These are phyloP conservation scores for Auricularia cornea DNA, from an alignment of 768 basidiomycete genomes.

Conservation along the genomic window DNA sequence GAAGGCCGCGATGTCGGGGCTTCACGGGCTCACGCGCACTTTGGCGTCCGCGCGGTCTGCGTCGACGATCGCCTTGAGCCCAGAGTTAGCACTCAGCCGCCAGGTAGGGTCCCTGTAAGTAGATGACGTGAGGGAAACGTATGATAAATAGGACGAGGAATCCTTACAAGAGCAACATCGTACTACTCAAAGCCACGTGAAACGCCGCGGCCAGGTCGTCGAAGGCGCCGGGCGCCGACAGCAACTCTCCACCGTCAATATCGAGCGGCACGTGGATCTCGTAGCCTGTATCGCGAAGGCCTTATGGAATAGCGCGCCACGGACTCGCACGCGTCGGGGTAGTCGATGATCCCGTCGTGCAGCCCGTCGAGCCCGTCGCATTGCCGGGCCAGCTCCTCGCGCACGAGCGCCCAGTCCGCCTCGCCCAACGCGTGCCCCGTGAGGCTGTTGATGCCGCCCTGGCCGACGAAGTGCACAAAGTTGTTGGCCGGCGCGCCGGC, in stretches of 20 bases:
- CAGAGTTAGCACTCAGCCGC: too few species aligned
- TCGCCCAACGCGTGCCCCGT: too few species aligned
- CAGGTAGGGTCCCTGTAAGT: too few species aligned
- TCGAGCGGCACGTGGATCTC: conserved; percentile 20
- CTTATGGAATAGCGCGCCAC: conserved; percentile 22
- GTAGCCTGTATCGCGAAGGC: conserved; percentile 2
- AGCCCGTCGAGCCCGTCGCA: conserved; percentile 26
- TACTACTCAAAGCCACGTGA: background rate
- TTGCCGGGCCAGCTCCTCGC: conserved; percentile 22
- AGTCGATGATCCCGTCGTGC: conserved; percentile 22
- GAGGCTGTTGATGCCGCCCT: too few species aligned
- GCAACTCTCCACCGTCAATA: conserved; percentile 16
- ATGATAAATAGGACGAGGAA: too few species aligned
- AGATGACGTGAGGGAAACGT: too few species aligned
- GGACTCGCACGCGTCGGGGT: conserved; percentile 20
- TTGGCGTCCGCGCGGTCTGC: too few species aligned
- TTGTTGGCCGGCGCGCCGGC: conserved; percentile 24
- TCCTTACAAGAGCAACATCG: too few species aligned
- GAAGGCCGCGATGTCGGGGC: too few species aligned
- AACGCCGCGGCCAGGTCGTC: background rate
- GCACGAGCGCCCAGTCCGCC: conserved; percentile 14
- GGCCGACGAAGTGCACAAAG: background rate
- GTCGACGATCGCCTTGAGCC: too few species aligned
- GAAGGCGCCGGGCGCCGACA: conserved; percentile 21
- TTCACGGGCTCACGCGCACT: too few species aligned